A percentile compares a stretch with the other conserved stretches of the same genome.
phyloP scores from a whole-genome alignment of 495 filamentous ascomycete genomes.

The Trichoderma erinaceum region DNA sequence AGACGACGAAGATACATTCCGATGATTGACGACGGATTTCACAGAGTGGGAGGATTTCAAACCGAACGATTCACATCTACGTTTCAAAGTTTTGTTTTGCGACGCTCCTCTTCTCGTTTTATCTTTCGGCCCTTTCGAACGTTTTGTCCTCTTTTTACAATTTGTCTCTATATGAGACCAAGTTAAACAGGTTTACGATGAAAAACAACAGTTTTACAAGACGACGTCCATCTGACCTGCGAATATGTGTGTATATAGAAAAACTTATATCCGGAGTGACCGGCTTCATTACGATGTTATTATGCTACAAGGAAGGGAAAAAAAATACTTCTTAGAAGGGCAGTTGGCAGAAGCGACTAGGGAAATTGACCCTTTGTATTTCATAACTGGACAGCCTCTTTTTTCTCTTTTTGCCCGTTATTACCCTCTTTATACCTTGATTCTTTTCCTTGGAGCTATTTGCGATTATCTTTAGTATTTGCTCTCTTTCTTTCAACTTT shows the following conservation, averaged over 20 bases:
- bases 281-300: constrained; percentile 5
- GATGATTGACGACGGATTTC: neutral
- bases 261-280: neutral
- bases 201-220: neutral
- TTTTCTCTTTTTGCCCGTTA: neutral
- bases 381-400: neutral
- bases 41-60: neutral
- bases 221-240: neutral
- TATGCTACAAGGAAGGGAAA: neutral
- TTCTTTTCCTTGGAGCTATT: neutral
- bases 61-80: neutral
- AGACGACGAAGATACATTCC: constrained; percentile 20
- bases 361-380: constrained; percentile 3
- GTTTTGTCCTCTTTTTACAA: neutral
- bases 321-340: neutral
- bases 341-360: neutral
- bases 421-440: neutral
- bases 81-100: neutral
- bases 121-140: neutral
- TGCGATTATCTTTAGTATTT: neutral
- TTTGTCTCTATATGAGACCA: neutral
- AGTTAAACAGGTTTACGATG: neutral
- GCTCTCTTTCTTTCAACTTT: neutral
- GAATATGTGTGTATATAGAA: neutral
- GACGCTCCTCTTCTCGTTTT: neutral